phyloP scores from a whole-genome alignment of 352 stramenopile species.

The Elongisporangium prolatum region DNA sequence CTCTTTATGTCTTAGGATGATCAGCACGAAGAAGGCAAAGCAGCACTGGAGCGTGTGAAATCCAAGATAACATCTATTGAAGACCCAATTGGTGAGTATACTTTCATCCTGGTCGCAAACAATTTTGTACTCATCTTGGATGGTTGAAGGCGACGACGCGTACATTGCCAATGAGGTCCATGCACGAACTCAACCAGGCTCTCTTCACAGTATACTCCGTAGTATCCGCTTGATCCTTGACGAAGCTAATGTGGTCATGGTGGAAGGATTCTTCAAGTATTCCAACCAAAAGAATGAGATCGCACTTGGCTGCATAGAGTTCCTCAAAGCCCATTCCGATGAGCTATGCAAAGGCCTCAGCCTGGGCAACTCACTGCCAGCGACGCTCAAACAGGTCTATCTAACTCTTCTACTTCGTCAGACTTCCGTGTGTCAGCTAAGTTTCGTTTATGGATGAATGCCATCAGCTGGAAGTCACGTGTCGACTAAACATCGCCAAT shows the following conservation, averaged over 20 bases:
- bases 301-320: conserved; percentile 29
- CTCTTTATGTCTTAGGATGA: conserved; percentile 16
- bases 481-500: conserved; percentile 59
- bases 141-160: neutral
- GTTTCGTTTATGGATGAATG: too few relatives aligned
- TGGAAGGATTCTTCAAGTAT: conserved; percentile 63
- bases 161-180: neutral
- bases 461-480: conserved; percentile 36
- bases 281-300: conserved; percentile 50
- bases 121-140: too few relatives aligned
- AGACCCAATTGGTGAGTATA: conserved; percentile 14
- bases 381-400: neutral
- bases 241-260: conserved; percentile 53
- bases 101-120: too few relatives aligned
- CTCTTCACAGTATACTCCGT: conserved; percentile 13
- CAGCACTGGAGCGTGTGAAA: conserved; percentile 28
- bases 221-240: conserved; percentile 32
- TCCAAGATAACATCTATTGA: conserved; percentile 16
- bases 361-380: neutral
- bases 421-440: too few relatives aligned
- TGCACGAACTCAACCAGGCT: neutral
- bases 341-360: neutral
- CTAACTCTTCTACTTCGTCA: too few relatives aligned
- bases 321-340: neutral
- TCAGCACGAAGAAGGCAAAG: conserved; percentile 18